Conservation (phyloP, 257 asterid genomes). For the Solanum corneliomulleri region DNA sequence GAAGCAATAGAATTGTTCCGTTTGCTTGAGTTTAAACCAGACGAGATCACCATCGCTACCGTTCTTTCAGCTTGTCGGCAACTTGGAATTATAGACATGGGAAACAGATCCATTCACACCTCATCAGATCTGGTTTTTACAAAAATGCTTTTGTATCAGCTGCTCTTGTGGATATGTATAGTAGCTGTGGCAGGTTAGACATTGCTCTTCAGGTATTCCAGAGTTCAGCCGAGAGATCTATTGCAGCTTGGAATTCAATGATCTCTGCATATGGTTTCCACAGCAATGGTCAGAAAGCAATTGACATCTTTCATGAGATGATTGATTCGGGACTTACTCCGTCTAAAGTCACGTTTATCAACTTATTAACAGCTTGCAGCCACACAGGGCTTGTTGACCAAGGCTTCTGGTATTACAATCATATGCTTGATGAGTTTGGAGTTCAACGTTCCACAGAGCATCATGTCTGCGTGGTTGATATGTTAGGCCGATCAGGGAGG, state of each 20-base stretch:
- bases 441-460: conserved; percentile 37
- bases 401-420: conserved; percentile 32
- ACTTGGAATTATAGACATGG: conserved; percentile 38
- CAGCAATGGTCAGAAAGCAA: conserved; percentile 30
- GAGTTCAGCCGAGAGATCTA: conserved; percentile 23
- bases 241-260: conserved; percentile 50
- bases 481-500: conserved; percentile 52
- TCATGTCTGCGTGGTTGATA: conserved; percentile 45
- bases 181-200: conserved; percentile 55
- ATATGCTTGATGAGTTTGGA: conserved; percentile 18
- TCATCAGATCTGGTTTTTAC: conserved; percentile 20
- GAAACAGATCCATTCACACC: conserved; percentile 53
- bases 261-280: conserved; percentile 61
- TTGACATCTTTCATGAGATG: conserved; percentile 37
- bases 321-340: conserved; percentile 28
- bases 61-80: conserved; percentile 56
- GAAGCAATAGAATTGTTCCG: conserved; percentile 39
- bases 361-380: conserved; percentile 63
- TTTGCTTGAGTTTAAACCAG: conserved; percentile 44
- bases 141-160: conserved; percentile 38
- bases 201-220: conserved; percentile 33
- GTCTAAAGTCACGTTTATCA: conserved; percentile 44
- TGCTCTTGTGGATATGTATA: conserved; percentile 56
- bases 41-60: conserved; percentile 51
- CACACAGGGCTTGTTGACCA: conserved; percentile 52